Percentiles rank a stretch among this genome's conserved stretches.
These are phyloP conservation scores for Auriscalpium orientale DNA, from an alignment of 768 basidiomycete genomes.

Conservation along the genomic window DNA sequence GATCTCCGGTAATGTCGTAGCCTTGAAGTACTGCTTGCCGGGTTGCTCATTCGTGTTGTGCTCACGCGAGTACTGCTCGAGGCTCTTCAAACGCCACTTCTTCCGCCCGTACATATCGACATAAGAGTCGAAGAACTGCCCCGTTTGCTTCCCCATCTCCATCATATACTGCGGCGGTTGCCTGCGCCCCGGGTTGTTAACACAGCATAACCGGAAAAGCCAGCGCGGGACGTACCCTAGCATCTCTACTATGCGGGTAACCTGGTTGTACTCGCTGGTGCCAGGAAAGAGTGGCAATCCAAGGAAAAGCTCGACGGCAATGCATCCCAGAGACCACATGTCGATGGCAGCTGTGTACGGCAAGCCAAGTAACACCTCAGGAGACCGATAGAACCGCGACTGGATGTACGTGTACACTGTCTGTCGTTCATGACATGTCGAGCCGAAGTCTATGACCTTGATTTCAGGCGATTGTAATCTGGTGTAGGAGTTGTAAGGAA, in stretches of 20 bases:
- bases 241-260: slow-evolving; percentile 96
- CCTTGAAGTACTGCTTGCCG: slow-evolving; percentile 98
- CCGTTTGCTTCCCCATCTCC: slow-evolving; percentile 91
- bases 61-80: slow-evolving; percentile 94
- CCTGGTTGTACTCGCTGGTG: slow-evolving; percentile 98
- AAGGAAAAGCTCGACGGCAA: slow-evolving; percentile 95
- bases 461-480: slow-evolving; percentile 96
- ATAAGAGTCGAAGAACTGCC: slow-evolving; percentile 84
- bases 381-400: slow-evolving; percentile 96
- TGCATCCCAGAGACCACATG: slow-evolving; percentile 99
- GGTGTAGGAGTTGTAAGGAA: slow-evolving; percentile 6
- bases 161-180: slow-evolving; percentile 89
- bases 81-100: slow-evolving; percentile 79
- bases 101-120: slow-evolving; percentile 73
- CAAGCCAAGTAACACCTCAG: slow-evolving; percentile 92
- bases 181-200: slow-evolving; percentile 31
- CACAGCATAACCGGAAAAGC: slow-evolving; percentile 1
- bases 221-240: slow-evolving; percentile 63
- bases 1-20: slow-evolving; percentile 87
- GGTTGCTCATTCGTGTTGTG: slow-evolving; percentile 95
- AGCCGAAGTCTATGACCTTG: slow-evolving; percentile 99
- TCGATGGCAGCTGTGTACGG: slow-evolving; percentile 94
- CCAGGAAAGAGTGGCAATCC: slow-evolving; percentile 96
- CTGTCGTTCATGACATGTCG: slow-evolving; percentile 96
- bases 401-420: slow-evolving; percentile 99